Evolutionary conservation across 176 grass and related monocot species (phyloP).

Genomic region (Pontederia paniculata): DNA sequence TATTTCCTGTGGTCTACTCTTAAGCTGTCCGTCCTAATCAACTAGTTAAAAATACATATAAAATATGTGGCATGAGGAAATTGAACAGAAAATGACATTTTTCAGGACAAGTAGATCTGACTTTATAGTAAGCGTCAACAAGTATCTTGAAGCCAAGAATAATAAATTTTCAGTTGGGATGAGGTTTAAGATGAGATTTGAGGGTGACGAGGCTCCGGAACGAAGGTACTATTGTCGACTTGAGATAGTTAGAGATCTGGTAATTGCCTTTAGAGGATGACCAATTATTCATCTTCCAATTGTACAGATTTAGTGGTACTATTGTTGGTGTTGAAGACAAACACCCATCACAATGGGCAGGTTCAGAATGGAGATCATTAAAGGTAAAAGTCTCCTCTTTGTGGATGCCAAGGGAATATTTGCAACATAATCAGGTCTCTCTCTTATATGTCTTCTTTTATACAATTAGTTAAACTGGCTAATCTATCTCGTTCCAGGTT

Average conservation of each 20-base stretch:
- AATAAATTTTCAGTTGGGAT: slow-evolving; percentile 65
- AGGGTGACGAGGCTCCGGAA: slow-evolving; percentile 83
- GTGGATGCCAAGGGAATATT: background rate
- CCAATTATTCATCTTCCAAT: slow-evolving; percentile 12
- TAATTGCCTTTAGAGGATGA: background rate
- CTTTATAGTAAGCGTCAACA: slow-evolving; percentile 74
- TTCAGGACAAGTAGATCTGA: slow-evolving; percentile 71
- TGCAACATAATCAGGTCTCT: background rate
- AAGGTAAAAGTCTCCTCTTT: slow-evolving; percentile 29
- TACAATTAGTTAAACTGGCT: slow-evolving; percentile 6
- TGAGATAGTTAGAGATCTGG: background rate
- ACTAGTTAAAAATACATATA: background rate
- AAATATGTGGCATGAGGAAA: background rate
- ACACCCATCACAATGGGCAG: slow-evolving; percentile 49
- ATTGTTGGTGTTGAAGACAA: slow-evolving; percentile 50
- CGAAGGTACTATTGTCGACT: slow-evolving; percentile 41
- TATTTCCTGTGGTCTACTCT: background rate
- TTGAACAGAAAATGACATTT: background rate
- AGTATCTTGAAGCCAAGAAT: slow-evolving; percentile 85
- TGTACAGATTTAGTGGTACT: slow-evolving; percentile 80
- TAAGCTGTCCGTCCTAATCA: background rate
- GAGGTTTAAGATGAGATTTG: slow-evolving; percentile 95
- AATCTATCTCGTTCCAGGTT: slow-evolving; percentile 28
- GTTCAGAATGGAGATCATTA: slow-evolving; percentile 84
- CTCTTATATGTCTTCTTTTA: slow-evolving; percentile 9